A percentile compares a stretch with the other conserved stretches of the same genome.
phyloP scores from a whole-genome alignment of 345 rosid species.

The Gossypium raimondii region DNA sequence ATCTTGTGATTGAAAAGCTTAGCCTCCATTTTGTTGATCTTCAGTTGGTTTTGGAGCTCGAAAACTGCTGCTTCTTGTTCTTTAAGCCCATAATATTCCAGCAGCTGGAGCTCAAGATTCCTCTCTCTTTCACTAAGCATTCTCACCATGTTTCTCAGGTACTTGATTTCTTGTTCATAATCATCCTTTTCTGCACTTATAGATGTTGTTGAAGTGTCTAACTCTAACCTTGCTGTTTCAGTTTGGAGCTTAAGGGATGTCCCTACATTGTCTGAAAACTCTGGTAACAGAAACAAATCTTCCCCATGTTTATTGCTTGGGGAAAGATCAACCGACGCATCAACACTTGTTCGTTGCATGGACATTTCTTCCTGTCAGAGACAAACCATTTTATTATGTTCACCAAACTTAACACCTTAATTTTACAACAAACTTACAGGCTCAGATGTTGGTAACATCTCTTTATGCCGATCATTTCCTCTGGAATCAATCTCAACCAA shows the following conservation, averaged over 20 bases:
- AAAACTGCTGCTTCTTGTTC: constrained; percentile 65
- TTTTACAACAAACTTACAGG: constrained; percentile 28
- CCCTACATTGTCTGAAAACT: constrained; percentile 24
- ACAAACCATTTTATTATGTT: constrained; percentile 1
- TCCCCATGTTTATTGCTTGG: constrained; percentile 31
- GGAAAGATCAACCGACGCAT: constrained; percentile 30
- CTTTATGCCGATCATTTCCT: constrained; percentile 9
- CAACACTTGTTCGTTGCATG: constrained; percentile 19
- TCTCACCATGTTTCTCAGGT: constrained; percentile 50
- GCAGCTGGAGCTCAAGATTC: constrained; percentile 63
- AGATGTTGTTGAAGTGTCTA: constrained; percentile 38
- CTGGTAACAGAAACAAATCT: constrained; percentile 38
- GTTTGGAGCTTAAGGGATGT: constrained; percentile 27
- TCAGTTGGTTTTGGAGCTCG: constrained; percentile 81
- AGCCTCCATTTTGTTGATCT: constrained; percentile 66
- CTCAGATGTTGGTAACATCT: constrained; percentile 20
- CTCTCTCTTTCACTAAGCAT: constrained; percentile 68
- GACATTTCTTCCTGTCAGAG: constrained; percentile 29
- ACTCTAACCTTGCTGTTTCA: constrained; percentile 36
- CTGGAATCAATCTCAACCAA: constrained; percentile 19
- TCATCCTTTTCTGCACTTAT: constrained; percentile 39
- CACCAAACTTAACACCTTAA: background rate
- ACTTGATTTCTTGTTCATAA: constrained; percentile 56
- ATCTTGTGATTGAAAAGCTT: constrained; percentile 66
- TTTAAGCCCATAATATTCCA: constrained; percentile 79